Conservation (phyloP, 1,139 yeast genomes). For the Magnusiomyces sp. region DNA sequence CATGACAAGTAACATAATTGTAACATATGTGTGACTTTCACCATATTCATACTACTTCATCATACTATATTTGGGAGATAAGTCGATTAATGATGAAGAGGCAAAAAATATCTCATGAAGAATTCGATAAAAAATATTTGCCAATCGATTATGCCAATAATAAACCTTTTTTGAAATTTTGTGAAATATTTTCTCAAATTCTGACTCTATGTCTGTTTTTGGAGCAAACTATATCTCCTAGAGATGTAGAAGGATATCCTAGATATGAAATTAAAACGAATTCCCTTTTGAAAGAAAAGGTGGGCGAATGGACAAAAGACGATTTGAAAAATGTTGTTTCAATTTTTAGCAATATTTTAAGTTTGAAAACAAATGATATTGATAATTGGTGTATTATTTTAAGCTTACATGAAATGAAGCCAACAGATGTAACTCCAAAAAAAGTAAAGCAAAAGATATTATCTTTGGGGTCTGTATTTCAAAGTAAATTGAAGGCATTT, state of each 20-base stretch:
- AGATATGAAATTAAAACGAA: background rate
- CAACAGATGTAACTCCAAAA: slow-evolving; percentile 1
- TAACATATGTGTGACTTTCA: too few relatives aligned
- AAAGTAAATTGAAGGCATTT: background rate
- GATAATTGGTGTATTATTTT: background rate
- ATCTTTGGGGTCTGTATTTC: background rate
- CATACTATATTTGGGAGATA: too few relatives aligned
- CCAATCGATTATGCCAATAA: background rate
- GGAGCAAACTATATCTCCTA: background rate
- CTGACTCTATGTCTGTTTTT: background rate
- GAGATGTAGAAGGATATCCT: slow-evolving; percentile 3
- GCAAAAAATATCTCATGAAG: background rate
- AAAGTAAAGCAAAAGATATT: too few relatives aligned
- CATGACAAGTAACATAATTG: too few relatives aligned
- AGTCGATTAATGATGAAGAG: background rate
- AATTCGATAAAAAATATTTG: background rate
- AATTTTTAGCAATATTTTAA: background rate
- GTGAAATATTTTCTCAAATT: too few relatives aligned
- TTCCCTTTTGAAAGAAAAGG: background rate
- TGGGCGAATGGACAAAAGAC: background rate
- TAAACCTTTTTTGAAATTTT: background rate
- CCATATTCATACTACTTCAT: too few relatives aligned
- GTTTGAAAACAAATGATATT: background rate
- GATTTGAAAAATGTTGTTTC: background rate
- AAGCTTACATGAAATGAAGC: background rate